Percentiles rank a stretch among this genome's conserved stretches.
Evolutionary conservation across 2,329 filamentous ascomycete species (phyloP).

Genomic region (Scedosporium boydii): DNA sequence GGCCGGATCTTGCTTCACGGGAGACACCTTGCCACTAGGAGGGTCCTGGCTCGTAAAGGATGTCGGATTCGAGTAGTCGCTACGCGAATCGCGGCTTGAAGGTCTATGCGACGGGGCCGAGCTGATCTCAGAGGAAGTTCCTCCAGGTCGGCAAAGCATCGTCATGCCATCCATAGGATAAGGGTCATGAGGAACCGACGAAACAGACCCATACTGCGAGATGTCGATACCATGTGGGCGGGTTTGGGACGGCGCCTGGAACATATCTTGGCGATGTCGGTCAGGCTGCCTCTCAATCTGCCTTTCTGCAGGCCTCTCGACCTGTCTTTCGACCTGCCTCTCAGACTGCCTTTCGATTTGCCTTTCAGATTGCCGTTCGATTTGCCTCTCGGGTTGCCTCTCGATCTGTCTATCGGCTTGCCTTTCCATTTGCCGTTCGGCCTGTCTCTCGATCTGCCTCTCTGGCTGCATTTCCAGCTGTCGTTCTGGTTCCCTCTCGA

Average conservation of each 20-base stretch:
- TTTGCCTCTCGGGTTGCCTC: not conserved
- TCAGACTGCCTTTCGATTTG: not conserved
- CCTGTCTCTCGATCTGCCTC: not conserved
- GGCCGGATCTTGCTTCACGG: constrained; percentile 52
- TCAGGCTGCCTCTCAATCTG: constrained; percentile 1
- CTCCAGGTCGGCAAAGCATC: constrained; percentile 79
- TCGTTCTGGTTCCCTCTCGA: not conserved
- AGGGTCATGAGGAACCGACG: constrained; percentile 76
- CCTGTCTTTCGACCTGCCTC: not conserved
- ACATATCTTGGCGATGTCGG: constrained; percentile 12
- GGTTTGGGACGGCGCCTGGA: constrained; percentile 4
- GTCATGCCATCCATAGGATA: constrained; percentile 96
- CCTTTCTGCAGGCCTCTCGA: not conserved
- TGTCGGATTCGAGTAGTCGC: constrained; percentile 82
- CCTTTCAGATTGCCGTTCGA: not conserved
- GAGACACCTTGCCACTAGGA: constrained; percentile 63
- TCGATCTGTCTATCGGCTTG: not conserved
- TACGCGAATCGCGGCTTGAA: constrained; percentile 78
- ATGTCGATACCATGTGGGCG: constrained; percentile 22
- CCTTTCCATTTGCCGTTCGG: not conserved
- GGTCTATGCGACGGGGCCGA: constrained; percentile 55
- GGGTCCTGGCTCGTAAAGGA: constrained; percentile 83
- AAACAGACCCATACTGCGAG: constrained; percentile 51
- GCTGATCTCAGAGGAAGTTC: constrained; percentile 42
- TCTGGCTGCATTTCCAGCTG: constrained; percentile 2